Percentiles rank a stretch among this genome's conserved stretches.
phyloP scores from a whole-genome alignment of 805 yeast genomes.

The Metschnikowia santaceciliae region DNA sequence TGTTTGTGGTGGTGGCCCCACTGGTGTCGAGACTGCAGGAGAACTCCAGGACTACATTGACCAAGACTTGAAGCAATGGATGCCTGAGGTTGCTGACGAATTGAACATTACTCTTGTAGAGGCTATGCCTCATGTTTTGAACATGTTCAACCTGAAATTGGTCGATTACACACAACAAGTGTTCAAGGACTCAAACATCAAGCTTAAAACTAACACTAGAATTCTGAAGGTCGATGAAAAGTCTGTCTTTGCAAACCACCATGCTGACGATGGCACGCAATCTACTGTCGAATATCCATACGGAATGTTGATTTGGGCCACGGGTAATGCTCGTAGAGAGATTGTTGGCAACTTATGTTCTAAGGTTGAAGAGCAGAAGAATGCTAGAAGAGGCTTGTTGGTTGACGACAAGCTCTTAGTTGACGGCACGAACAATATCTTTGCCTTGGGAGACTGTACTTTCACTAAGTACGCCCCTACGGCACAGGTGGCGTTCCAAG shows the following conservation, averaged over 20 bases:
- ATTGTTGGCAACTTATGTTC: conserved; percentile 63
- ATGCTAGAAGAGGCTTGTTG: conserved; percentile 86
- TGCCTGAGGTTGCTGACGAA: conserved; percentile 80
- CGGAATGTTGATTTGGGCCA: conserved; percentile 95
- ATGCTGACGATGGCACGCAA: conserved; percentile 59
- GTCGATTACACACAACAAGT: conserved; percentile 77
- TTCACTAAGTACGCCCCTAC: conserved; percentile 90
- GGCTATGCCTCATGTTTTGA: conserved; percentile 85
- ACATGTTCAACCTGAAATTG: conserved; percentile 64
- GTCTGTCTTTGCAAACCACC: conserved; percentile 65
- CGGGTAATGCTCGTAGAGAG: conserved; percentile 89
- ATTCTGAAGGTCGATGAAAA: conserved; percentile 78
- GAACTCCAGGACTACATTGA: conserved; percentile 92
- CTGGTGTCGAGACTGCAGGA: conserved; percentile 97
- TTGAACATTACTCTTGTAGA: conserved; percentile 82
- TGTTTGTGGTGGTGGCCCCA: conserved; percentile 98
- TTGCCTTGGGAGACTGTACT: conserved; percentile 93
- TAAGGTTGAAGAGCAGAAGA: conserved; percentile 69
- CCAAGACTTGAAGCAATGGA: conserved; percentile 85
- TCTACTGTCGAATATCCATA: conserved; percentile 68
- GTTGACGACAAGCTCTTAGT: conserved; percentile 74
- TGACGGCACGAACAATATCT: conserved; percentile 78
- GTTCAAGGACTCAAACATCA: conserved; percentile 62
- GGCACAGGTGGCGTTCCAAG: conserved; percentile 96
- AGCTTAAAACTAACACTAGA: conserved; percentile 79